Evolutionary conservation across 495 filamentous ascomycete genomes (phyloP).

Genomic region (Podospora pseudocomata): DNA sequence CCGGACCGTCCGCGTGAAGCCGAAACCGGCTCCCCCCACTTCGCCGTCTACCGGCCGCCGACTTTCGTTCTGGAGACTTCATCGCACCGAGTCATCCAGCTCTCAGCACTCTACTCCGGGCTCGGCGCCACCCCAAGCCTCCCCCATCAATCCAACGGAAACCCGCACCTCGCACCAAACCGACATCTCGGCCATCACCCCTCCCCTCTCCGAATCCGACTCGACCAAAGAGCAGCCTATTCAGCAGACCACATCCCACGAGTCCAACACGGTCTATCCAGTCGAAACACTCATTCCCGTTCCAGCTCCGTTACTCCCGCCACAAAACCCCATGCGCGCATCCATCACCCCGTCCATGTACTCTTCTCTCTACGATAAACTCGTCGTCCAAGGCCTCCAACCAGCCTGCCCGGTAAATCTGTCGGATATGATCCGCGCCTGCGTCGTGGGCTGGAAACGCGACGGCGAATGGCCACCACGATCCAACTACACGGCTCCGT

Average conservation of each 20-base stretch:
- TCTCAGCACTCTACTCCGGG: slow-evolving; percentile 17
- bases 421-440: slow-evolving; percentile 68
- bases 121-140: slow-evolving; percentile 24
- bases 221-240: slow-evolving; percentile 18
- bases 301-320: slow-evolving; percentile 62
- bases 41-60: slow-evolving; percentile 33
- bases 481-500: slow-evolving; percentile 34
- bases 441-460: slow-evolving; percentile 88
- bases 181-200: slow-evolving; percentile 18
- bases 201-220: slow-evolving; percentile 22
- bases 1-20: slow-evolving; percentile 43
- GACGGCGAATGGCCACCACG: slow-evolving; percentile 94
- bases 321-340: slow-evolving; percentile 65
- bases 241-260: slow-evolving; percentile 19
- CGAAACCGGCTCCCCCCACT: slow-evolving; percentile 26
- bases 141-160: slow-evolving; percentile 23
- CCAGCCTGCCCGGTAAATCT: slow-evolving; percentile 87
- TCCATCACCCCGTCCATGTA: slow-evolving; percentile 70
- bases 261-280: slow-evolving; percentile 28
- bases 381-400: slow-evolving; percentile 69
- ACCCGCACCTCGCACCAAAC: slow-evolving; percentile 28
- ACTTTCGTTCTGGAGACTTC: slow-evolving; percentile 29
- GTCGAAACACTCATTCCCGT: slow-evolving; percentile 55
- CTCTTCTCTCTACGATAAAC: slow-evolving; percentile 80
- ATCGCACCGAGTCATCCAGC: slow-evolving; percentile 34